Percentiles rank a stretch among this genome's conserved stretches.
Evolutionary conservation across 148 eudicot species (phyloP).

Genomic region (Agrostemma githago): DNA sequence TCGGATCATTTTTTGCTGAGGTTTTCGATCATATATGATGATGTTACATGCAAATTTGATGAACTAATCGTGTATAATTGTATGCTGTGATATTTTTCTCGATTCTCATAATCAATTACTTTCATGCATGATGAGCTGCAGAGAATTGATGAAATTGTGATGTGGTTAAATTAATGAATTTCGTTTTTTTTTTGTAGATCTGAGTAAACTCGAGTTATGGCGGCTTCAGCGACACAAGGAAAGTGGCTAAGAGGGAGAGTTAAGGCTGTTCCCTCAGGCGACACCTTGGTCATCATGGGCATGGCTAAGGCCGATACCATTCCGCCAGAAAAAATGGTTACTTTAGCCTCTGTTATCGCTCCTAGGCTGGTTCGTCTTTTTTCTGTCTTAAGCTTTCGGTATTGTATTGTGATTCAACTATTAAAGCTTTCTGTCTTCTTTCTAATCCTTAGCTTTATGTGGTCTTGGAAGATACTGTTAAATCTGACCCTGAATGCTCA

Average conservation of each 20-base stretch:
- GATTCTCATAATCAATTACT: no score
- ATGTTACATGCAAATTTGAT: neutral
- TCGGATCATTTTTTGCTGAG: neutral
- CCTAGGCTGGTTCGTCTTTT: slow-evolving; percentile 68
- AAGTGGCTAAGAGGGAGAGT: slow-evolving; percentile 84
- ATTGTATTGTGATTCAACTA: neutral
- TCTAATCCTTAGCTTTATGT: neutral
- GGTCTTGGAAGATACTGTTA: neutral
- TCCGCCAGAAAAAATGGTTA: slow-evolving; percentile 82
- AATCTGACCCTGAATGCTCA: neutral
- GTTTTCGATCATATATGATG: no score
- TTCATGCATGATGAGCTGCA: neutral
- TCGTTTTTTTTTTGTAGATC: slow-evolving; percentile 21
- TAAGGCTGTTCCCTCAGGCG: slow-evolving; percentile 96
- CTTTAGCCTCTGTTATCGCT: slow-evolving; percentile 70
- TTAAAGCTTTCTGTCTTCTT: neutral
- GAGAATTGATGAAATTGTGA: neutral
- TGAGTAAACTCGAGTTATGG: slow-evolving; percentile 19
- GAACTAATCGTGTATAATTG: neutral
- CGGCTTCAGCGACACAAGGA: slow-evolving; percentile 57
- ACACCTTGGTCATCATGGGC: slow-evolving; percentile 78
- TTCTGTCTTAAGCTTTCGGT: neutral
- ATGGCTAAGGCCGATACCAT: slow-evolving; percentile 49
- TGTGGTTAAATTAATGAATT: neutral
- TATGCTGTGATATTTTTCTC: no score